Evolutionary conservation across 2,329 filamentous ascomycete species (phyloP), one percentile per base, ranked within the genome.

Genomic region (Pestalotiopsis sp.): DNA sequence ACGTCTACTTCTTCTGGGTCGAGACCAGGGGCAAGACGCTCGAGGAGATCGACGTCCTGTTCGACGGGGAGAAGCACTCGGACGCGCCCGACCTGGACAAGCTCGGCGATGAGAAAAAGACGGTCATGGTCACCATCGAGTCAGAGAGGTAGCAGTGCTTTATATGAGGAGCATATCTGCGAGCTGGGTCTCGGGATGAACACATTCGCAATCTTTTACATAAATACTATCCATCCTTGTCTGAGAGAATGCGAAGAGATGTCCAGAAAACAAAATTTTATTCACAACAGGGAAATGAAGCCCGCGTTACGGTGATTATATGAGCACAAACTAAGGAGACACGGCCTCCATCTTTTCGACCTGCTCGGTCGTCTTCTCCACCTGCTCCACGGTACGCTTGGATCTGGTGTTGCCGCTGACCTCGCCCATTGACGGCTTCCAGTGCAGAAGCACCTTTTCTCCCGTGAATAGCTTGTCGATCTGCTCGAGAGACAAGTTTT

Each of bases 401-500:
- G 45, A 52, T 9, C 45, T 23, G 4, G 57, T 27, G 36, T 63
- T 63, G 31, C n/a, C 27, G 17, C 45, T n/a, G n/a, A 56, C 27
- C 23, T 65, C 64, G 45, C 64, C 65, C 65, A 66, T 66, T 6
- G n/a, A 27, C 9, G 65, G 36, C 3, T 61, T 13, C 65, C 65
- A 66, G 23, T 66, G 65, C 14, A 66, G 36, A 11, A 45, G n/a
- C 6, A 66, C 56, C 56, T 66, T 66, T 11, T 45, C 56, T 7
- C 65, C 65, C 17, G 56, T 66, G 56, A 66, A 66, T 5, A 66
- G 56, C 65, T 66, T 66, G 70, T 79, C 77, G 38, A 79, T 78
- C 68, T 79, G 75, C 70, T 79, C 77, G 4, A 79, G 68, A 11
- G 69, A 71, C 2, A 78, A 68, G 25, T 76, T 74, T 36, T 74